These are phyloP conservation scores for Mucor plumbeus DNA, from an alignment of 371 early-diverging fungal species.

Conservation along the genomic window DNA sequence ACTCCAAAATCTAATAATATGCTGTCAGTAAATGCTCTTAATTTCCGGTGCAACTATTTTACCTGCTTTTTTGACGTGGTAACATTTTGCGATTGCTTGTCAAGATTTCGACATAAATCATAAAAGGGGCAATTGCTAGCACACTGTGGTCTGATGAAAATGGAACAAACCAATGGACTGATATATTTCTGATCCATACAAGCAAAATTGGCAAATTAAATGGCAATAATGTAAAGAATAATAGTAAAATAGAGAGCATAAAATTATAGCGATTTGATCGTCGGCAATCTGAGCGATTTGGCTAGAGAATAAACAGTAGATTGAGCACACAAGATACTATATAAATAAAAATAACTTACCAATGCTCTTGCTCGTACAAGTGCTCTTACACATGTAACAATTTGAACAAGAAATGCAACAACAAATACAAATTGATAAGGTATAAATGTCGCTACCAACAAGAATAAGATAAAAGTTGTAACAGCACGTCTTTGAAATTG, in stretches of 20 bases:
- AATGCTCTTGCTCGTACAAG: slow-evolving; percentile 42
- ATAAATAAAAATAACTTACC: slow-evolving; percentile 38
- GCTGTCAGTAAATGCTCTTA: neutral
- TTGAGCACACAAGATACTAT: no score
- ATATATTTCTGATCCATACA: slow-evolving; percentile 69
- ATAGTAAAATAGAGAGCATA: slow-evolving; percentile 58
- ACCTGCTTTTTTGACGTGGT: slow-evolving; percentile 53
- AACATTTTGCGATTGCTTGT: slow-evolving; percentile 49
- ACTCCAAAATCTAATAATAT: slow-evolving; percentile 32
- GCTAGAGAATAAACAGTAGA: neutral
- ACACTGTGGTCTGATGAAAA: slow-evolving; percentile 66
- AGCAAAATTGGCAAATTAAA: slow-evolving; percentile 63
- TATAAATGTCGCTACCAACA: slow-evolving; percentile 75
- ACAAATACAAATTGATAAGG: slow-evolving; percentile 87
- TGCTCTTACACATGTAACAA: slow-evolving; percentile 67
- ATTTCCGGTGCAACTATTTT: neutral
- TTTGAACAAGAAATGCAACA: slow-evolving; percentile 76
- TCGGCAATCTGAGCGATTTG: slow-evolving; percentile 22
- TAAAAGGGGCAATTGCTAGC: slow-evolving; percentile 61
- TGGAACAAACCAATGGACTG: slow-evolving; percentile 67
- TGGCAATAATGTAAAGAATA: slow-evolving; percentile 65
- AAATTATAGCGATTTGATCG: slow-evolving; percentile 63
- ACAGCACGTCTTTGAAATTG: slow-evolving; percentile 59
- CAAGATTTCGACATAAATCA: slow-evolving; percentile 59
- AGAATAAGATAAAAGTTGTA: slow-evolving; percentile 60